Percentiles rank a stretch among this genome's conserved stretches.
Conservation (phyloP, 345 rosid genomes). For the Boechera divaricarpa region DNA sequence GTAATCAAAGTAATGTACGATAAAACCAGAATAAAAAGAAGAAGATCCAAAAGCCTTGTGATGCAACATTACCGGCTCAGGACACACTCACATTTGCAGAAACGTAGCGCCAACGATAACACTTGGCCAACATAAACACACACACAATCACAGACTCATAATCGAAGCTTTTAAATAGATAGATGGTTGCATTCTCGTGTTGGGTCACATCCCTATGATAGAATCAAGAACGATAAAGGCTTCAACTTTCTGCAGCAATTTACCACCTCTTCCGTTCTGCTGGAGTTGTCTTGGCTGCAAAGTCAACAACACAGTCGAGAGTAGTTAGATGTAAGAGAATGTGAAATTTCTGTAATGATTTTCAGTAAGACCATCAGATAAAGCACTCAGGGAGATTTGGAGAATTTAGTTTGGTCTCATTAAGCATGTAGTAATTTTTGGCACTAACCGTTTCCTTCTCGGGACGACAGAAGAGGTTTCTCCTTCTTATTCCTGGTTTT, state of each 20-base stretch:
- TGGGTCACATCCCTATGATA: slow-evolving; percentile 5
- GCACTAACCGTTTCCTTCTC: slow-evolving; percentile 68
- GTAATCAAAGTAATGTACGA: slow-evolving; percentile 26
- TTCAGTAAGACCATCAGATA: slow-evolving; percentile 13
- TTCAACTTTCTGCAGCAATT: slow-evolving; percentile 28
- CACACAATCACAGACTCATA: slow-evolving; percentile 37
- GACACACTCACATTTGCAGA: slow-evolving; percentile 42
- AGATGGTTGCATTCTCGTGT: slow-evolving; percentile 36
- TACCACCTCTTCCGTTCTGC: slow-evolving; percentile 68
- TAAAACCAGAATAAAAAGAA: slow-evolving; percentile 15
- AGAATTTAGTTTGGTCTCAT: slow-evolving; percentile 17
- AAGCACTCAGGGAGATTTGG: not conserved
- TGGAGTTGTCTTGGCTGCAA: slow-evolving; percentile 64
- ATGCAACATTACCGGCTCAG: slow-evolving; percentile 55
- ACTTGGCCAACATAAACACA: slow-evolving; percentile 41
- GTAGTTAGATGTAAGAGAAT: slow-evolving; percentile 15
- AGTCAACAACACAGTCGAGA: slow-evolving; percentile 13
- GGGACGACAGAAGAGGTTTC: slow-evolving; percentile 54
- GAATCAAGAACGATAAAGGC: slow-evolving; percentile 32
- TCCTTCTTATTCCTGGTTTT: slow-evolving; percentile 68
- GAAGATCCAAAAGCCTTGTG: slow-evolving; percentile 51
- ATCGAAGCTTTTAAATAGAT: slow-evolving; percentile 41
- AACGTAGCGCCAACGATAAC: slow-evolving; percentile 37
- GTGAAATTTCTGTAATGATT: not conserved
- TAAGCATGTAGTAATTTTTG: slow-evolving; percentile 7